Percentiles rank a stretch among this genome's conserved stretches.
phyloP scores from a whole-genome alignment of 202 grass and related monocot genomes.

The Schoenoplectus tabernaemontani region DNA sequence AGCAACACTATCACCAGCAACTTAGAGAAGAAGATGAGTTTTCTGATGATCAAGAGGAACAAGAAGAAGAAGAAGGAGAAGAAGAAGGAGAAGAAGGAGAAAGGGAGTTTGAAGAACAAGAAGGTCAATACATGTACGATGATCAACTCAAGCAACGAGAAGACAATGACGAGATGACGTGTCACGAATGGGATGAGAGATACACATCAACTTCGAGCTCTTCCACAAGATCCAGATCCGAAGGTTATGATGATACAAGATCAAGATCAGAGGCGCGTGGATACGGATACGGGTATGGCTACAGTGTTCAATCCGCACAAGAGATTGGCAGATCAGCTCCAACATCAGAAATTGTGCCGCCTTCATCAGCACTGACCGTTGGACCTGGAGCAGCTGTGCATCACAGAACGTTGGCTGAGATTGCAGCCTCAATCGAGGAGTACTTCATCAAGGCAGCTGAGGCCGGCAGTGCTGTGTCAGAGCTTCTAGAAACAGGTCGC shows the following conservation, averaged over 20 bases:
- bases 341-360: conserved; percentile 44
- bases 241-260: conserved; percentile 52
- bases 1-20: conserved; percentile 25
- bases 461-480: conserved; percentile 52
- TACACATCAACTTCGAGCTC: conserved; percentile 68
- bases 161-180: conserved; percentile 33
- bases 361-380: conserved; percentile 38
- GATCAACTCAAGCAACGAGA: conserved; percentile 10
- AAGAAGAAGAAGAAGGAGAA: conserved; percentile 9
- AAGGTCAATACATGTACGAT: conserved; percentile 33
- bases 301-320: neutral
- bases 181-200: conserved; percentile 39
- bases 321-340: conserved; percentile 21
- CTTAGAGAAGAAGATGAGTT: conserved; percentile 54
- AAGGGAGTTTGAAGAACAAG: conserved; percentile 30
- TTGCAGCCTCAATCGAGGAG: conserved; percentile 73
- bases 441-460: conserved; percentile 75
- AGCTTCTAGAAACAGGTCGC: conserved; percentile 69
- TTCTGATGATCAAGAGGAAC: conserved; percentile 29
- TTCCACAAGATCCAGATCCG: conserved; percentile 70
- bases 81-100: too few species aligned
- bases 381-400: conserved; percentile 69
- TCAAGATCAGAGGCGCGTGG: conserved; percentile 62
- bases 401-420: conserved; percentile 71
- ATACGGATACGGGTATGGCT: neutral